Evolutionary conservation across 78 protist species (phyloP), one percentile per base, ranked within the genome.

Genomic region (Isochrysis galbana): DNA sequence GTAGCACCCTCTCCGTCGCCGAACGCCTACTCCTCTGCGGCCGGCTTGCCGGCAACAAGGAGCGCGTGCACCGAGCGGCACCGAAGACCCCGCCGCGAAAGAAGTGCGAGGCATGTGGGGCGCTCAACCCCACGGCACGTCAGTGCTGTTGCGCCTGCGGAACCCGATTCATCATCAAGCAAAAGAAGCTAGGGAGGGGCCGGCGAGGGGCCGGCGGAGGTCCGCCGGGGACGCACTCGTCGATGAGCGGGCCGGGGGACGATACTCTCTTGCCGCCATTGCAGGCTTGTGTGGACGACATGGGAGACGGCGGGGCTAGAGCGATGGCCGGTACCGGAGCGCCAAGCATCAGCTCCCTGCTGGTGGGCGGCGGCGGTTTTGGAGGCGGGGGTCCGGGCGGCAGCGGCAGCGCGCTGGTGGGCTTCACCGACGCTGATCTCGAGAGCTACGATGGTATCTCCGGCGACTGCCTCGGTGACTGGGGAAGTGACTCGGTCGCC

Each of bases 61-160:
- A 51, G 61, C 61, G 61, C 29, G 61, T 51, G 61, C 61, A 51
- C 61, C 74, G 74, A 7, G 74, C 74, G 26, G 10, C 23, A 32
- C 88, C 88, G 14, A 80, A 80, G 88, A 44, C 55, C 41, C 88
- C 88, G 55, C 88, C 88, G 38, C 88, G 88, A 46, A 80, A 80
- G 23, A 80, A 80, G 54, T 80, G 88, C 88, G 54, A 26, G 38
- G 23, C 38, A 14, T 80, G 88, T 38, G 17, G 3, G 29, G 55
- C 51, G 5, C 88, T 80, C 88, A 80, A 80, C 88, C 88, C 88
- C 5, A 80, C 88, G n/a, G 88, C 88, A 38, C 48, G 88, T 0
- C 88, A 80, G 88, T 14, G 14, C 61, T 51, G 72, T 11, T 23
- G 72, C 72, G 72, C 26, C 38, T 23, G n/a, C 72, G 72, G 72